These are phyloP conservation scores for Jatropha podagrica DNA, from an alignment of 441 rosid species.

Conservation along the genomic window DNA sequence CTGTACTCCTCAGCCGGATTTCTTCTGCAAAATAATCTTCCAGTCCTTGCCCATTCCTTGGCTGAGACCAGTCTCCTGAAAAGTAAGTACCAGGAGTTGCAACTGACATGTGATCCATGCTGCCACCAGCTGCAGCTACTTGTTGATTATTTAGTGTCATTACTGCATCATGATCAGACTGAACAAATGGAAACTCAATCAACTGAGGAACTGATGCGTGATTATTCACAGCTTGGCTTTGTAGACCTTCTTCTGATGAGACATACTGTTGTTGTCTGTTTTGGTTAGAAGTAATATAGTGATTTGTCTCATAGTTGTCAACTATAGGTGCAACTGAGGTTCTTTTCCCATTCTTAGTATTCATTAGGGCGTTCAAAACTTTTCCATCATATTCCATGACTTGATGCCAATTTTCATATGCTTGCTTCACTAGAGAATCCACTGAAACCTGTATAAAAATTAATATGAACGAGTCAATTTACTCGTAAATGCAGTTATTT, in stretches of 20 bases:
- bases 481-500: not conserved
- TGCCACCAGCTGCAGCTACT: conserved; percentile 44
- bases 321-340: conserved; percentile 32
- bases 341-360: conserved; percentile 38
- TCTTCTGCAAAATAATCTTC: conserved; percentile 69
- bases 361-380: conserved; percentile 50
- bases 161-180: conserved; percentile 38
- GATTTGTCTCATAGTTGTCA: conserved; percentile 32
- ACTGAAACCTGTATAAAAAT: conserved; percentile 62
- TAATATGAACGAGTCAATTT: conserved; percentile 12
- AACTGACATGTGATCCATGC: conserved; percentile 45
- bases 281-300: conserved; percentile 31
- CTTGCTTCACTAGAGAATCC: conserved; percentile 80
- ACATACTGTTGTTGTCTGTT: conserved; percentile 35
- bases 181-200: conserved; percentile 58
- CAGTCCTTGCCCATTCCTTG: conserved; percentile 48
- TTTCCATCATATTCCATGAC: conserved; percentile 90
- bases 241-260: conserved; percentile 40
- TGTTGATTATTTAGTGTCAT: conserved; percentile 41
- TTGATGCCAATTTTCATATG: conserved; percentile 94
- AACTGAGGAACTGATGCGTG: conserved; percentile 46
- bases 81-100: conserved; percentile 39
- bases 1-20: conserved; percentile 68
- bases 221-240: conserved; percentile 33
- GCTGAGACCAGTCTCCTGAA: conserved; percentile 62